Base-by-base conservation (phyloP, 192 early-diverging fungal species). In the Coemansia furcata region DNA sequence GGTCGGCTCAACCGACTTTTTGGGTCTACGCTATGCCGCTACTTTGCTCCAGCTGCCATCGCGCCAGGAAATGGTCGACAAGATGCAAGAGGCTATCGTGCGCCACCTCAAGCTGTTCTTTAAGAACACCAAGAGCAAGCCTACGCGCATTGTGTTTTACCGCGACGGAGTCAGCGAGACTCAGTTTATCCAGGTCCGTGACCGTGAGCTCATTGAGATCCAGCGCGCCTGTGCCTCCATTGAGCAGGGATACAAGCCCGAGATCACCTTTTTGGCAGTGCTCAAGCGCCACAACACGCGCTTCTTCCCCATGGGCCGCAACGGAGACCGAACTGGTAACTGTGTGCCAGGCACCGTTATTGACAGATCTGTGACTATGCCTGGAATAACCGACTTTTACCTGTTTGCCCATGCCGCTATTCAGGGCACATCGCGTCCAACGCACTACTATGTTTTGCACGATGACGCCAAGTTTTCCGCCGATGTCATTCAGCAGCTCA, bases 121-220 rank as follows among this genome's bases (percentile, higher is more conserved):
- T 71, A 67, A 71, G 35, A 19, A 23, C 21, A 91, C 76, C 77
- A 86, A 57, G 65, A 72, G 57, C 37, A 90, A 91, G 60, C 95
- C 95, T 0, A 65, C 74, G 43, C 85, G 90, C 26, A 92, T 97
- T 60, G 19, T 97, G 1, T 92, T 95, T 71, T 97, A 93, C 73
- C 91, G 95, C 64, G 94, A 97, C 71, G 94, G 94, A 38, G 89
- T 97, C 19, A 92, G 92, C 6, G 95, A 99, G 39, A 89, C 91
- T 2, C 93, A 97, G 76, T 95, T 94, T 65, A 66, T 66, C 11
- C 84, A 89, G 46, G 92, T 97, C 0, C 63, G 93, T n/a, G 78
- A 88, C 15, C 75, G 64, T 21, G 97, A 99, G 72, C 80, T 96
- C 6, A 72, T 87, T 52, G 89, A 89, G 14, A 89, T 97, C 65